phyloP scores from a whole-genome alignment of 805 yeast genomes.

The Spathaspora passalidarum region DNA sequence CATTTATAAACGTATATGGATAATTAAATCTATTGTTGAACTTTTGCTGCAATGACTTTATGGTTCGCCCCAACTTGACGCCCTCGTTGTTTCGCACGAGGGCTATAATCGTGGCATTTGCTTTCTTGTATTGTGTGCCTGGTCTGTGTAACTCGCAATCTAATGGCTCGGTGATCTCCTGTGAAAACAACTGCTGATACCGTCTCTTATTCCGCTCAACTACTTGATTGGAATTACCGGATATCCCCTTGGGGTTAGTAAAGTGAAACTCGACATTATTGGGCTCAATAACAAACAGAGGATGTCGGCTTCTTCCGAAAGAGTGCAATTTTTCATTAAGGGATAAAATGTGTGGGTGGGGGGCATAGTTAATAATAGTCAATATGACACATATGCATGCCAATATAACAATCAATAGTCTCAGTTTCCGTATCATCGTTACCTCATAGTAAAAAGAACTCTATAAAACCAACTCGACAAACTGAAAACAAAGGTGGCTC shows the following conservation, averaged over 20 bases:
- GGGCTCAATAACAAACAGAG: slow-evolving; percentile 20
- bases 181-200: slow-evolving; percentile 33
- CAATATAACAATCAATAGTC: no score
- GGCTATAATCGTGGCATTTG: slow-evolving; percentile 73
- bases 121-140: no score
- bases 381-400: no score
- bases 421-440: no score
- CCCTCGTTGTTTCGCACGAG: slow-evolving; percentile 70
- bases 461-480: no score
- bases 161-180: slow-evolving; percentile 47
- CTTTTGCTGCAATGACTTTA: slow-evolving; percentile 55
- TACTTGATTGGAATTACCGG: slow-evolving; percentile 29
- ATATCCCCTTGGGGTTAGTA: slow-evolving; percentile 22
- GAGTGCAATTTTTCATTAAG: no score
- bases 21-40: slow-evolving; percentile 72
- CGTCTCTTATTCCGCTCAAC: slow-evolving; percentile 35
- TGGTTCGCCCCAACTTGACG: slow-evolving; percentile 46
- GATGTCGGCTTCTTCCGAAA: no score
- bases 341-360: no score
- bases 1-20: slow-evolving; percentile 81
- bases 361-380: no score
- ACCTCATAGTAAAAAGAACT: no score
- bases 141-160: slow-evolving; percentile 13
- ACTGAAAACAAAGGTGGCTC: no score
- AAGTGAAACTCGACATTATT: slow-evolving; percentile 33